Conservation (phyloP, 2,329 filamentous ascomycete species). For the Exophiala spinifera region DNA sequence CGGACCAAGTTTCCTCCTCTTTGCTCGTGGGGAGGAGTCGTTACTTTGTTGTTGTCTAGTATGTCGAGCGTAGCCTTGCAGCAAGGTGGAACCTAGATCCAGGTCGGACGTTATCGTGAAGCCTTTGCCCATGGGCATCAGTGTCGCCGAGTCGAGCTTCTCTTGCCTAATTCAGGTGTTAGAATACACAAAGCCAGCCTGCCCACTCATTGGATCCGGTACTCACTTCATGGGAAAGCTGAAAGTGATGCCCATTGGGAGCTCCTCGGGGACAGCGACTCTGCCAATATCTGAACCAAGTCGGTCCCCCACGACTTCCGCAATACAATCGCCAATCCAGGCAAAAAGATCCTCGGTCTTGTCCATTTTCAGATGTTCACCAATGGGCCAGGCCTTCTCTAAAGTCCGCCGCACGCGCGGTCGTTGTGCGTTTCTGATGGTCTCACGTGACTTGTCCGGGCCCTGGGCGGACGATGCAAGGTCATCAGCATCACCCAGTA, state of each 20-base stretch:
- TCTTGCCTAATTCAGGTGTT: conserved; percentile 43
- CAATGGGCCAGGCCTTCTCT: conserved; percentile 72
- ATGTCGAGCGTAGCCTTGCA: conserved; percentile 54
- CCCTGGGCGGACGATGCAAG: conserved; percentile 24
- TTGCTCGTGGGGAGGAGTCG: conserved; percentile 41
- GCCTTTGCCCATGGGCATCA: conserved; percentile 59
- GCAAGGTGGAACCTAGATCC: conserved; percentile 53
- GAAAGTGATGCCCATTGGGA: conserved; percentile 50
- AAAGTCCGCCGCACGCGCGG: conserved; percentile 58
- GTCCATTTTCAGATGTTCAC: conserved; percentile 68
- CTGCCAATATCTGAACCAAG: conserved; percentile 39
- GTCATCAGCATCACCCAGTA: conserved; percentile 44
- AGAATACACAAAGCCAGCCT: too few relatives aligned
- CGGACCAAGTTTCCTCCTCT: conserved; percentile 41
- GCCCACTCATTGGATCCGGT: too few relatives aligned
- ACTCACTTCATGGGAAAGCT: conserved; percentile 51
- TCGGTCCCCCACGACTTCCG: conserved; percentile 63
- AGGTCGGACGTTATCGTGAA: conserved; percentile 56
- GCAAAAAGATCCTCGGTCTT: conserved; percentile 71
- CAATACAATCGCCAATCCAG: conserved; percentile 79
- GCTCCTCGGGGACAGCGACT: conserved; percentile 41
- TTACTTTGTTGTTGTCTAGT: conserved; percentile 36
- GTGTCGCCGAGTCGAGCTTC: conserved; percentile 51
- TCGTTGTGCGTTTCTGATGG: conserved; percentile 45
- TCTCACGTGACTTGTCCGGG: conserved; percentile 40